These are phyloP conservation scores for Hyaloscypha bicolor DNA, from an alignment of 495 filamentous ascomycete species.

Conservation along the genomic window DNA sequence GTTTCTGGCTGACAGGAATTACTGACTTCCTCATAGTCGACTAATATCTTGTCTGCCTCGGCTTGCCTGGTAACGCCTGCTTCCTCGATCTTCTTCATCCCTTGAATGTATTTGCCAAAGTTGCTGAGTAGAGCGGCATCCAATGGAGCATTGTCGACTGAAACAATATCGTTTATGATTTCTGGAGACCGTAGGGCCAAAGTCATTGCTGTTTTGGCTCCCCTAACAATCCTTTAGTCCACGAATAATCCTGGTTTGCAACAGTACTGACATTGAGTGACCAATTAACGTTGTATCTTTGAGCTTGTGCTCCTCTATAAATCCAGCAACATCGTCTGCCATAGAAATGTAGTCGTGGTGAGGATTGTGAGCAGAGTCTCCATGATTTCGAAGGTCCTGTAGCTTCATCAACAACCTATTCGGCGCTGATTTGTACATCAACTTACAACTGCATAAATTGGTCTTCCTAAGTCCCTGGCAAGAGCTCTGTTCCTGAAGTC, in stretches of 20 bases:
- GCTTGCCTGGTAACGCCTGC: slow-evolving; percentile 63
- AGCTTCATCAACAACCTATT: neutral
- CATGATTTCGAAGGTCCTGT: slow-evolving; percentile 94
- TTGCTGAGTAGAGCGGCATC: slow-evolving; percentile 71
- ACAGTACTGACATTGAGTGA: slow-evolving; percentile 79
- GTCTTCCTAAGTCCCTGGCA: slow-evolving; percentile 76
- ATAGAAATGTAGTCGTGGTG: slow-evolving; percentile 83
- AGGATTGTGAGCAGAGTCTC: slow-evolving; percentile 77
- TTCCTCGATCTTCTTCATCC: slow-evolving; percentile 81
- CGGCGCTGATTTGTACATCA: slow-evolving; percentile 19
- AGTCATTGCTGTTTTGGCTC: slow-evolving; percentile 93
- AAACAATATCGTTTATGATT: slow-evolving; percentile 67
- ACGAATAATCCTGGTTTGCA: neutral
- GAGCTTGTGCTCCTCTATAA: slow-evolving; percentile 75
- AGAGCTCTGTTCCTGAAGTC: slow-evolving; percentile 60
- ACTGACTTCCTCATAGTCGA: slow-evolving; percentile 70
- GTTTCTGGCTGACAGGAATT: neutral
- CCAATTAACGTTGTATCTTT: slow-evolving; percentile 77
- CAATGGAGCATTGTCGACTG: slow-evolving; percentile 92
- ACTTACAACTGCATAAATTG: slow-evolving; percentile 82
- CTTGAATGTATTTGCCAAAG: slow-evolving; percentile 81
- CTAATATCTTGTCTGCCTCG: slow-evolving; percentile 80
- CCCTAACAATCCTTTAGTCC: slow-evolving; percentile 52
- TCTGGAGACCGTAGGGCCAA: slow-evolving; percentile 71
- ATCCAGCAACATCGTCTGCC: slow-evolving; percentile 83